Evolutionary conservation across 75 land plant genomes (phyloP).

Genomic region (Azolla pinnata): DNA sequence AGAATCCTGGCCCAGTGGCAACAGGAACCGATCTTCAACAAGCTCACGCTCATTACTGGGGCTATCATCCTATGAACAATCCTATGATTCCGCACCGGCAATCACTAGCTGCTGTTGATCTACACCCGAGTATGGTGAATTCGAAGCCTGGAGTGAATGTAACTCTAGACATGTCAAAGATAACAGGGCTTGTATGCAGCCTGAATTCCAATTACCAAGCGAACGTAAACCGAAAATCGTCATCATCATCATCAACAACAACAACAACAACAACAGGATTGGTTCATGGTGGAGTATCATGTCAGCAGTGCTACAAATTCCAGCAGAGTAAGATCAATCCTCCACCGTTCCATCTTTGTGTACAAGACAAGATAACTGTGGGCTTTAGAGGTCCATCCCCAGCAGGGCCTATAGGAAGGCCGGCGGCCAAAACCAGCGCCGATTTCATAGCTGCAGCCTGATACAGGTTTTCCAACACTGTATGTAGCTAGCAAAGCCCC

Average conservation of each 20-base stretch:
- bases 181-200: not conserved
- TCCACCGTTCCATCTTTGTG: conserved; percentile 60
- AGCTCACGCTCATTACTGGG: conserved; percentile 5
- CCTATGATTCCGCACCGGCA: no score
- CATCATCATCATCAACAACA: no score
- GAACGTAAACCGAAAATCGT: conserved; percentile 5
- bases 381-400: conserved; percentile 56
- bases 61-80: no score
- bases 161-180: not conserved
- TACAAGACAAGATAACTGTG: conserved; percentile 39
- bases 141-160: no score
- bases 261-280: no score
- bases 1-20: not conserved
- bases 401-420: conserved; percentile 61
- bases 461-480: no score
- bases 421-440: no score
- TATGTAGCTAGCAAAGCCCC: no score
- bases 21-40: not conserved
- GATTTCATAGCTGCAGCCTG: conserved; percentile 37
- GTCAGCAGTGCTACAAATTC: conserved; percentile 4
- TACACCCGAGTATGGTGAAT: no score
- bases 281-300: no score
- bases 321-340: conserved; percentile 11
- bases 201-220: not conserved
- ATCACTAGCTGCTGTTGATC: not conserved